Evolutionary conservation across 148 eudicot genomes (phyloP).

Genomic region (Amaranthus cruentus): DNA sequence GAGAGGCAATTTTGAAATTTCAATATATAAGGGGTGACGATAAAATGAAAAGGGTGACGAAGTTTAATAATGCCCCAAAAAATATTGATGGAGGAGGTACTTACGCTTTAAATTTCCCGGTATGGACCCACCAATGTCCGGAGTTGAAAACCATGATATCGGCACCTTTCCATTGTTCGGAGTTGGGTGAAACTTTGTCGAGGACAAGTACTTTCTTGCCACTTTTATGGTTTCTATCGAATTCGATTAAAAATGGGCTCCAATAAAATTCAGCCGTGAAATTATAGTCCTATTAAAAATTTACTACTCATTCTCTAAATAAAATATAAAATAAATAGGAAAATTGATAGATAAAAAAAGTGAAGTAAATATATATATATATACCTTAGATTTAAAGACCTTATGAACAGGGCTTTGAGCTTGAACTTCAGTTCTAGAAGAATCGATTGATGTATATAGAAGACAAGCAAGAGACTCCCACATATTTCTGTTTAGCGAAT

Average conservation of each 20-base stretch:
- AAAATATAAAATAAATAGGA: too few species aligned
- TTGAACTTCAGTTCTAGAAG: constrained; percentile 29
- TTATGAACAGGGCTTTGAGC: constrained; percentile 16
- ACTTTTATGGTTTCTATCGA: constrained; percentile 21
- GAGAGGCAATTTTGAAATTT: too few species aligned
- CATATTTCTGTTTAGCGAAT: constrained; percentile 37
- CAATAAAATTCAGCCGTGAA: constrained; percentile 42
- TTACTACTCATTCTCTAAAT: too few species aligned
- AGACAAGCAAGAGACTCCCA: constrained; percentile 44
- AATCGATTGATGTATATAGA: constrained; percentile 26
- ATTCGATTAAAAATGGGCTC: constrained; percentile 42
- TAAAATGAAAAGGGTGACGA: too few species aligned
- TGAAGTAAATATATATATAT: neutral
- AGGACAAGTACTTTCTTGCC: constrained; percentile 31
- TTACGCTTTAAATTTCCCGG: constrained; percentile 31
- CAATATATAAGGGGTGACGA: too few species aligned
- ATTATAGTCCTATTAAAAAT: constrained; percentile 33
- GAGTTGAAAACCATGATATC: constrained; percentile 47
- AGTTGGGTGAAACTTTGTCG: constrained; percentile 23
- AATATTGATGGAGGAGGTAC: neutral
- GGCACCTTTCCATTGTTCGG: constrained; percentile 40
- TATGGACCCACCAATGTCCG: constrained; percentile 54
- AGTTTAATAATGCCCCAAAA: too few species aligned
- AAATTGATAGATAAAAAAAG: too few species aligned
- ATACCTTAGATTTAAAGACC: constrained; percentile 31